These are phyloP conservation scores for Clitopilus passeckerianus DNA, from an alignment of 768 basidiomycete species.

Conservation along the genomic window DNA sequence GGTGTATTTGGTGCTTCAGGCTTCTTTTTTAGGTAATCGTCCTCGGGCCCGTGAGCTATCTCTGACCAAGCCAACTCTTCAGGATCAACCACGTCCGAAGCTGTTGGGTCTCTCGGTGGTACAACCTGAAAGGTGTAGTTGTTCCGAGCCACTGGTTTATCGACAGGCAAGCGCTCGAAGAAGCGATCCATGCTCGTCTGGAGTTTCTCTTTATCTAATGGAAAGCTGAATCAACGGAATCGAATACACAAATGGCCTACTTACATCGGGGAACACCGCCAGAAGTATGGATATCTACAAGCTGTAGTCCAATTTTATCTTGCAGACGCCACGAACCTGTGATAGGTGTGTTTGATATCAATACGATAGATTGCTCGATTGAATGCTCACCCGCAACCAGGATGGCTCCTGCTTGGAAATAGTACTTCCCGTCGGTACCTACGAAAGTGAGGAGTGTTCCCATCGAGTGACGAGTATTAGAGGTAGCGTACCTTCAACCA, in stretches of 20 bases:
- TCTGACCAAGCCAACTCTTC: constrained; percentile 60
- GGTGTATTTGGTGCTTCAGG: background rate
- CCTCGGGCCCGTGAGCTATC: constrained; percentile 27
- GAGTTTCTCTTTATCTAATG: constrained; percentile 54
- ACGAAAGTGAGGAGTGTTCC: constrained; percentile 2
- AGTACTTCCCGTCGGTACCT: constrained; percentile 66
- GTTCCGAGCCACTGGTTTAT: constrained; percentile 67
- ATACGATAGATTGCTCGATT: background rate
- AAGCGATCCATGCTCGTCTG: constrained; percentile 63
- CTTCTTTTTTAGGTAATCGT: constrained; percentile 12
- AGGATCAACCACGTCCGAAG: constrained; percentile 36
- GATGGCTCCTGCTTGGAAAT: constrained; percentile 72
- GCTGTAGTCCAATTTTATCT: constrained; percentile 69
- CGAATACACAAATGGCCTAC: constrained; percentile 15
- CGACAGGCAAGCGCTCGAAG: constrained; percentile 60
- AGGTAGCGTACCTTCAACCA: constrained; percentile 49
- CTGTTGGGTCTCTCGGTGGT: background rate
- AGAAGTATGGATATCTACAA: constrained; percentile 67
- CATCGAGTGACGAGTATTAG: background rate
- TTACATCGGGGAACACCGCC: constrained; percentile 73
- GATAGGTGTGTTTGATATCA: background rate
- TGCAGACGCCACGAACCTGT: constrained; percentile 72
- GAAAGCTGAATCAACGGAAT: background rate
- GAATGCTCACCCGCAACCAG: constrained; percentile 50
- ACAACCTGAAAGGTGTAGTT: constrained; percentile 49